phyloP scores from a whole-genome alignment of 1,139 yeast genomes.

The Ashbya aceris region DNA sequence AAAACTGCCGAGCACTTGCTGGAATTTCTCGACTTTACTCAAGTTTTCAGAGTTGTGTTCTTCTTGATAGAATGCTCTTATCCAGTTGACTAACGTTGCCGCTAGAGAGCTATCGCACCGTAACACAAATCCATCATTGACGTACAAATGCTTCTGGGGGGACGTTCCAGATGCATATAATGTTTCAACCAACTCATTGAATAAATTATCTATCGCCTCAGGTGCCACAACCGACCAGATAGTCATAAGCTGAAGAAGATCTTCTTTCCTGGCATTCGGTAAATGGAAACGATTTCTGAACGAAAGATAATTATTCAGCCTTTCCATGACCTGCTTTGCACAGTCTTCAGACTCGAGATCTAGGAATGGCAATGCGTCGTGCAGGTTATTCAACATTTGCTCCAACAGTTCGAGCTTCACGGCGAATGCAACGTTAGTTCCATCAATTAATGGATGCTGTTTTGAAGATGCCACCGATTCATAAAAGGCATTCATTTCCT shows the following conservation, averaged over 20 bases:
- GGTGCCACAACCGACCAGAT: slow-evolving; percentile 21
- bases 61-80: slow-evolving; percentile 10
- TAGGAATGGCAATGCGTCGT: slow-evolving; percentile 19
- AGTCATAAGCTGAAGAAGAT: slow-evolving; percentile 17
- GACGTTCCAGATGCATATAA: slow-evolving; percentile 19
- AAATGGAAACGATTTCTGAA: slow-evolving; percentile 21
- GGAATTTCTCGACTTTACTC: slow-evolving; percentile 14
- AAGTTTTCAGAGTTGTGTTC: slow-evolving; percentile 14
- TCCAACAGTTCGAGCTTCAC: slow-evolving; percentile 17
- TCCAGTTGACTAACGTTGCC: slow-evolving; percentile 10
- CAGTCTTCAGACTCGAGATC: slow-evolving; percentile 9
- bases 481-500: slow-evolving; percentile 18
- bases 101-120: slow-evolving; percentile 14
- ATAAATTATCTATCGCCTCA: slow-evolving; percentile 17
- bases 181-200: slow-evolving; percentile 27
- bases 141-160: slow-evolving; percentile 8
- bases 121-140: slow-evolving; percentile 17
- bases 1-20: slow-evolving; percentile 4
- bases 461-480: slow-evolving; percentile 9
- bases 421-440: slow-evolving; percentile 7
- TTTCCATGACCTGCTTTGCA: slow-evolving; percentile 9
- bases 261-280: slow-evolving; percentile 13
- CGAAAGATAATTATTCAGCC: slow-evolving; percentile 20
- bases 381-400: slow-evolving; percentile 25
- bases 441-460: slow-evolving; percentile 8